These are phyloP conservation scores for Cupressus sempervirens DNA, from an alignment of 75 land plant species.

Conservation along the genomic window DNA sequence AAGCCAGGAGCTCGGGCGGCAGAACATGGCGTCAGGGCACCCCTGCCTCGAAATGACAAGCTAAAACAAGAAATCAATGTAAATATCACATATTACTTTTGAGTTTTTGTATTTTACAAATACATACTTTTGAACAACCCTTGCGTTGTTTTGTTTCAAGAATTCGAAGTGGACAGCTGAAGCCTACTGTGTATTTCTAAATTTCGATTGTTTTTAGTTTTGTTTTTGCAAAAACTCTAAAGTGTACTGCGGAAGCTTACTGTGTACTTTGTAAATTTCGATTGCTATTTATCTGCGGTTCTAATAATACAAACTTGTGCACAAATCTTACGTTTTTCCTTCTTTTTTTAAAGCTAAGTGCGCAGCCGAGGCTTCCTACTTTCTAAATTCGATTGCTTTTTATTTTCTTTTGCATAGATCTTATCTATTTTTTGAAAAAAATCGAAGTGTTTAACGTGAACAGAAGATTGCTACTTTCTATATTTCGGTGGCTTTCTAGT, in stretches of 20 bases:
- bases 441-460: too few relatives aligned
- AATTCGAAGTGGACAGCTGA: background rate
- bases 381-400: too few relatives aligned
- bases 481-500: background rate
- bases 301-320: too few relatives aligned
- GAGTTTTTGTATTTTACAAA: background rate
- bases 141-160: background rate
- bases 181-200: too few relatives aligned
- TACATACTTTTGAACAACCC: background rate
- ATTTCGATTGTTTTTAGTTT: too few relatives aligned
- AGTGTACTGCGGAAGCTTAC: background rate
- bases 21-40: constrained; percentile 1
- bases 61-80: background rate
- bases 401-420: too few relatives aligned
- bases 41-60: background rate
- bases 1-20: background rate
- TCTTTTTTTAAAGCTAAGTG: too few relatives aligned
- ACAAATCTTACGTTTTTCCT: too few relatives aligned
- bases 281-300: background rate
- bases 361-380: too few relatives aligned
- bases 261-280: background rate
- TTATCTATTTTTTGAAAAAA: too few relatives aligned
- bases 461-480: too few relatives aligned
- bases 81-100: background rate
- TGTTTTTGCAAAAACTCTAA: too few relatives aligned